Conservation (phyloP, 257 asterid species). For the Craterostigma plantagineum region DNA sequence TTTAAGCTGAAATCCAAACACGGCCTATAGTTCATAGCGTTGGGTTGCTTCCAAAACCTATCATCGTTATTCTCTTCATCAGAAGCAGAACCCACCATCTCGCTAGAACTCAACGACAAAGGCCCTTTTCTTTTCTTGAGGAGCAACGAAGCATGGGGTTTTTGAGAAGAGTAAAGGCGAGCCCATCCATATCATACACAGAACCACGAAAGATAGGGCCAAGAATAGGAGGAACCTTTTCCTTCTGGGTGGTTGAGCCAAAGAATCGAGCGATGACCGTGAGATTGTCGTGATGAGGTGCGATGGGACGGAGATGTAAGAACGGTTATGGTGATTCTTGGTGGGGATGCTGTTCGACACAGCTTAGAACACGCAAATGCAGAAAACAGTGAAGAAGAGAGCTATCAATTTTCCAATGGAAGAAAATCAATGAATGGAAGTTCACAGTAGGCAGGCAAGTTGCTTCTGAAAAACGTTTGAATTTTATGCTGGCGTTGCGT, state of each 20-base stretch:
- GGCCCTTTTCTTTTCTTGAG: slow-evolving; percentile 19
- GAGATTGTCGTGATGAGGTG: slow-evolving; percentile 52
- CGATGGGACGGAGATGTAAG: slow-evolving; percentile 56
- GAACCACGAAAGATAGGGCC: slow-evolving; percentile 21
- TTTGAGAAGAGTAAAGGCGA: slow-evolving; percentile 22
- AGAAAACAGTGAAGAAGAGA: too few relatives aligned
- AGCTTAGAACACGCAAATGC: neutral
- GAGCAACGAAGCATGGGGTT: slow-evolving; percentile 25
- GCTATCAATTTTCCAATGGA: too few relatives aligned
- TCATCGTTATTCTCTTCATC: too few relatives aligned
- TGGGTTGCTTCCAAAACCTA: slow-evolving; percentile 83
- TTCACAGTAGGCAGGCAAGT: neutral
- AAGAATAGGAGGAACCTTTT: slow-evolving; percentile 25
- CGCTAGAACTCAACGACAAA: slow-evolving; percentile 11
- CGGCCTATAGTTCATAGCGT: slow-evolving; percentile 71
- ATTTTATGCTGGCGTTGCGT: too few relatives aligned
- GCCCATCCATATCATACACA: slow-evolving; percentile 18
- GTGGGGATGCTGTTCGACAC: slow-evolving; percentile 23
- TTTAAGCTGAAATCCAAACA: slow-evolving; percentile 56
- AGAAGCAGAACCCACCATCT: too few relatives aligned
- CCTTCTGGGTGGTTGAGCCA: slow-evolving; percentile 20
- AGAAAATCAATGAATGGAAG: too few relatives aligned
- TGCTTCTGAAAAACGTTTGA: too few relatives aligned
- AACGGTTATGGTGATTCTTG: slow-evolving; percentile 29
- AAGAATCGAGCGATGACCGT: slow-evolving; percentile 48